phyloP scores from a whole-genome alignment of 129 eudicot genomes.

The Scalesia atractyloides region DNA sequence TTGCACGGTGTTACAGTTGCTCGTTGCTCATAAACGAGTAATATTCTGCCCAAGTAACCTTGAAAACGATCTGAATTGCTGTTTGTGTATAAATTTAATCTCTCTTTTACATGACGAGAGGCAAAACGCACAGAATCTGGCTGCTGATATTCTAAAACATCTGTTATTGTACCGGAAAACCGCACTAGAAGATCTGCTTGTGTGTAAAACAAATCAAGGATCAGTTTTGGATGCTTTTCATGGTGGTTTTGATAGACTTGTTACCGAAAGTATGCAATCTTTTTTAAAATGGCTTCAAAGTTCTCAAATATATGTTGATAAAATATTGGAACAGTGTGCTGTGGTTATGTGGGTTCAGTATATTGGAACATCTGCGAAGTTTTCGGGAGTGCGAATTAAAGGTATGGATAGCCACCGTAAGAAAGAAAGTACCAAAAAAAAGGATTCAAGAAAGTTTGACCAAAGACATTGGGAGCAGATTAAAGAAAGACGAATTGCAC shows the following conservation, averaged over 20 bases:
- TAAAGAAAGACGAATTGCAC: conserved; percentile 77
- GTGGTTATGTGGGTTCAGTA: conserved; percentile 83
- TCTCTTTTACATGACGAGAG: conserved; percentile 76
- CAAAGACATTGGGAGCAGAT: conserved; percentile 89
- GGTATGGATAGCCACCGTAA: conserved; percentile 87
- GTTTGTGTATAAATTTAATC: conserved; percentile 76
- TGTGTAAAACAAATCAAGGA: conserved; percentile 69
- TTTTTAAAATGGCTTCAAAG: conserved; percentile 78
- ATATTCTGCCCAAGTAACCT: conserved; percentile 90
- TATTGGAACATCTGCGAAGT: conserved; percentile 76
- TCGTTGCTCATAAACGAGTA: conserved; percentile 84
- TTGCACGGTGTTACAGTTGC: conserved; percentile 73
- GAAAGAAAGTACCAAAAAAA: conserved; percentile 66
- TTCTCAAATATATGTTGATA: conserved; percentile 63
- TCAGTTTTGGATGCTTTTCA: conserved; percentile 77
- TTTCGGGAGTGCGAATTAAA: conserved; percentile 81
- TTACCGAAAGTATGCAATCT: conserved; percentile 60
- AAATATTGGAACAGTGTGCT: conserved; percentile 82
- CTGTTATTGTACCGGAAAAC: conserved; percentile 85
- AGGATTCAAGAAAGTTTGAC: conserved; percentile 66
- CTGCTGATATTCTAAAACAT: conserved; percentile 80
- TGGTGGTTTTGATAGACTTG: conserved; percentile 91
- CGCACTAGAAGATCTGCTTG: conserved; percentile 80
- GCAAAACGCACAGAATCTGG: conserved; percentile 57
- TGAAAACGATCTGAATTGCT: conserved; percentile 81